phyloP scores from a whole-genome alignment of 495 filamentous ascomycete species.

The Hypoxylon subgilvum region DNA sequence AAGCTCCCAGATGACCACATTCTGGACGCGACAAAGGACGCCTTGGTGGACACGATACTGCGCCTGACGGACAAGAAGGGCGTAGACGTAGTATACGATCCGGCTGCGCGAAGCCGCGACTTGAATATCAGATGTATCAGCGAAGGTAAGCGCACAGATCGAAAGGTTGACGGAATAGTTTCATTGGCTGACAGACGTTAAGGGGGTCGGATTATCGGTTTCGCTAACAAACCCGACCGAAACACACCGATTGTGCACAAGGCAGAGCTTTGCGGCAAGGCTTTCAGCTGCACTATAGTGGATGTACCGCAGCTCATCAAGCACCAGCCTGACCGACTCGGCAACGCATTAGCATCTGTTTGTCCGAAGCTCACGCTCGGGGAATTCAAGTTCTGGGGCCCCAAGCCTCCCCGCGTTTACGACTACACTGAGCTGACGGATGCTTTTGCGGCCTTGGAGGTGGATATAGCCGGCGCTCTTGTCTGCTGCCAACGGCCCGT shows the following conservation, averaged over 20 bases:
- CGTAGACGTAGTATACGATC: constrained; percentile 64
- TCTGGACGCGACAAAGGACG: constrained; percentile 41
- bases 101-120: constrained; percentile 26
- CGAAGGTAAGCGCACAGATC: constrained; percentile 14
- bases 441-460: constrained; percentile 14
- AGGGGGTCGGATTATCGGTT: constrained; percentile 28
- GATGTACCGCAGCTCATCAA: constrained; percentile 11
- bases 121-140: constrained; percentile 21
- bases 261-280: constrained; percentile 1
- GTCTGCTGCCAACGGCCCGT: constrained; percentile 13
- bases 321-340: constrained; percentile 9
- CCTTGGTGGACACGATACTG: constrained; percentile 46
- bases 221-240: constrained; percentile 20
- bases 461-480: not conserved
- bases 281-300: constrained; percentile 19
- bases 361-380: not conserved
- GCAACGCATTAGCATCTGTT: constrained; percentile 11
- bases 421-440: constrained; percentile 16
- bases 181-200: constrained; percentile 3
- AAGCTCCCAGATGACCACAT: constrained; percentile 52
- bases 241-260: not conserved
- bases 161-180: not conserved
- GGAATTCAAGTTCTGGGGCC: not conserved
- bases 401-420: not conserved
- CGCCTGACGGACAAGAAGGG: constrained; percentile 51